phyloP scores from a whole-genome alignment of 345 rosid species.

The Lumnitzera racemosa region DNA sequence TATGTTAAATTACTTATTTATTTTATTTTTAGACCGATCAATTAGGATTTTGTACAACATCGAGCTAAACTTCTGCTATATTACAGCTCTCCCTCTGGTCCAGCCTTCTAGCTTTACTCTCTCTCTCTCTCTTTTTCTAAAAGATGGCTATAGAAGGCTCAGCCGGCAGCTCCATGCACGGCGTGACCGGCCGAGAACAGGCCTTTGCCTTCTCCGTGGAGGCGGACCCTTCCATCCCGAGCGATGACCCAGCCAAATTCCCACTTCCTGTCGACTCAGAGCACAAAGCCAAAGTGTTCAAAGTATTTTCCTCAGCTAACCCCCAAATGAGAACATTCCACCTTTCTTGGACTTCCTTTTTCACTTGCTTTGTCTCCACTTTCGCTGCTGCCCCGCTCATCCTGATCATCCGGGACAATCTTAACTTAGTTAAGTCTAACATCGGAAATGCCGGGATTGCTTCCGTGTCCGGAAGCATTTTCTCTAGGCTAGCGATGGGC shows the following conservation, averaged over 20 bases:
- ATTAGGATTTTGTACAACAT: no score
- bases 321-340: conserved; percentile 95
- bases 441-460: conserved; percentile 87
- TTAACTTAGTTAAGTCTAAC: conserved; percentile 51
- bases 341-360: conserved; percentile 89
- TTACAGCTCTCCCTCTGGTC: no score
- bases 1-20: no score
- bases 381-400: conserved; percentile 92
- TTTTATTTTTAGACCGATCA: no score
- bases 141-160: conserved; percentile 19
- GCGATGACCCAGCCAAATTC: conserved; percentile 59
- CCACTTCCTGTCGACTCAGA: conserved; percentile 73
- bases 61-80: no score
- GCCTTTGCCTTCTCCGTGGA: conserved; percentile 51
- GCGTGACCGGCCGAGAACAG: conserved; percentile 65
- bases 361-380: conserved; percentile 79
- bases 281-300: conserved; percentile 75
- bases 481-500: conserved; percentile 92
- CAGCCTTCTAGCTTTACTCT: no score
- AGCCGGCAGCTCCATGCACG: conserved; percentile 82
- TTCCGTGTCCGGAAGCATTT: conserved; percentile 83
- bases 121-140: no score
- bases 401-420: conserved; percentile 80
- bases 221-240: conserved; percentile 31
- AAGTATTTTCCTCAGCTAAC: conserved; percentile 56